Percentiles rank a stretch among this genome's conserved stretches.
Conservation (phyloP, 2,329 filamentous ascomycete species). For the Fusarium graminum region DNA sequence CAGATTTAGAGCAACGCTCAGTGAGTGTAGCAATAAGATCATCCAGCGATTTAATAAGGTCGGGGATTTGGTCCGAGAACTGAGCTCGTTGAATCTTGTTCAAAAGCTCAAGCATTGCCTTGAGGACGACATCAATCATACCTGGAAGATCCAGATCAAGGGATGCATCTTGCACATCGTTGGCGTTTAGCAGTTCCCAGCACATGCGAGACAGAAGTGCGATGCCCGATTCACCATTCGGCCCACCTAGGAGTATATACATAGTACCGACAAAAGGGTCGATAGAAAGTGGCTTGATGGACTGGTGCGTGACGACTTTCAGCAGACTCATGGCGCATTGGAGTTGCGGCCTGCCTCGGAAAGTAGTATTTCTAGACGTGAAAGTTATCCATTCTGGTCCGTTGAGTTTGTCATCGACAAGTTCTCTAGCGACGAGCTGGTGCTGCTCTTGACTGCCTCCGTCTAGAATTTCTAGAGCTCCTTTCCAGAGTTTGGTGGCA, state of each 20-base stretch:
- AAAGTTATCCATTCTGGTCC: slow-evolving; percentile 8
- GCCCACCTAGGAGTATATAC: slow-evolving; percentile 51
- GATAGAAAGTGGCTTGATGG: slow-evolving; percentile 46
- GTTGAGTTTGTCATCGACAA: slow-evolving; percentile 10
- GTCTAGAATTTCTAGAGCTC: slow-evolving; percentile 7
- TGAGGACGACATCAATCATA: neutral
- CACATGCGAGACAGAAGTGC: slow-evolving; percentile 36
- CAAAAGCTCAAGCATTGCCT: slow-evolving; percentile 12
- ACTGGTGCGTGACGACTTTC: neutral
- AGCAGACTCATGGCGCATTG: neutral
- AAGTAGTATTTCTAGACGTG: neutral
- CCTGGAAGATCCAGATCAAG: neutral
- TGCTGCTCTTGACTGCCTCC: slow-evolving; percentile 2
- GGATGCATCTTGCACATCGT: neutral
- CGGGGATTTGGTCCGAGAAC: neutral
- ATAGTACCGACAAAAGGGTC: slow-evolving; percentile 52
- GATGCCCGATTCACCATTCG: slow-evolving; percentile 49
- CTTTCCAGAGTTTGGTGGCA: slow-evolving; percentile 9
- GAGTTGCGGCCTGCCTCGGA: neutral
- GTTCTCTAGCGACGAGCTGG: slow-evolving; percentile 7
- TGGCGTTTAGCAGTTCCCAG: too few species aligned
- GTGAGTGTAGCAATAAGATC: neutral
- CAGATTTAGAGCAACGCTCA: neutral
- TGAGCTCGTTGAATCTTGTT: slow-evolving; percentile 4
- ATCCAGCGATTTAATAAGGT: neutral